Base-by-base conservation (phyloP, 2,329 filamentous ascomycete genomes). In the Mycogone perniciosa region DNA sequence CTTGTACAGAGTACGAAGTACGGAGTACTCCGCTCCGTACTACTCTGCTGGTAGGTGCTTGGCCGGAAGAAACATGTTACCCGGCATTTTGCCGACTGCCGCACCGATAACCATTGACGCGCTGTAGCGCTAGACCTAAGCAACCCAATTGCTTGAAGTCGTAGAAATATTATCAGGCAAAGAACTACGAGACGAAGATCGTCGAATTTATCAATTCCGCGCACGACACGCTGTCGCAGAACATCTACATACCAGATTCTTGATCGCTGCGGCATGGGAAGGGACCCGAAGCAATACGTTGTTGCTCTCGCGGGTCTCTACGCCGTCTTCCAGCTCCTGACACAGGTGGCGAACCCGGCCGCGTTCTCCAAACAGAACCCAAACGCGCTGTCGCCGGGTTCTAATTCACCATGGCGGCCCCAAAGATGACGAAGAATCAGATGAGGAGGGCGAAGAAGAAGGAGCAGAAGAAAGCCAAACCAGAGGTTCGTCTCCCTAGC, bases 381-480 rank as follows among this genome's bases (percentile, higher is more conserved):
- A 60, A 53, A 56, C 57, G 56, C 58, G 57, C 53, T 48, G 55
- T 60, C 63, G 57, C 59, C 57, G 50, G 53, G 39, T 52, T 52
- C 57, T 10, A 47, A 47, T 45, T 60, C 63, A 74, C 68, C 64
- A 85, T 85, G 82, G 81, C 80, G 62, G 68, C 75, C 58, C 70
- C 77, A 59, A 95, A 92, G 75, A 84, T 86, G 75, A 90, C 86
- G 67, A 97, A 96, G 76, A 96, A 96, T 71, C 89, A 95, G 72
- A 85, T 91, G 76, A 82, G 90, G 68, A 84, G 92, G 68, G 88
- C 89, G 44, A 91, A 92, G 76, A 96, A 93, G 81, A 96, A 96
- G 84, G 87, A 89, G 62, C 82, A 89, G 66, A 95, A 95, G 74
- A 84, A 84, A 63, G 71, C 81, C 59, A 72, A 78, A 47, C 72